A percentile compares a stretch with the other conserved stretches of the same genome.
phyloP scores from a whole-genome alignment of 2,329 filamentous ascomycete genomes.

The Colletotrichum orbiculare region DNA sequence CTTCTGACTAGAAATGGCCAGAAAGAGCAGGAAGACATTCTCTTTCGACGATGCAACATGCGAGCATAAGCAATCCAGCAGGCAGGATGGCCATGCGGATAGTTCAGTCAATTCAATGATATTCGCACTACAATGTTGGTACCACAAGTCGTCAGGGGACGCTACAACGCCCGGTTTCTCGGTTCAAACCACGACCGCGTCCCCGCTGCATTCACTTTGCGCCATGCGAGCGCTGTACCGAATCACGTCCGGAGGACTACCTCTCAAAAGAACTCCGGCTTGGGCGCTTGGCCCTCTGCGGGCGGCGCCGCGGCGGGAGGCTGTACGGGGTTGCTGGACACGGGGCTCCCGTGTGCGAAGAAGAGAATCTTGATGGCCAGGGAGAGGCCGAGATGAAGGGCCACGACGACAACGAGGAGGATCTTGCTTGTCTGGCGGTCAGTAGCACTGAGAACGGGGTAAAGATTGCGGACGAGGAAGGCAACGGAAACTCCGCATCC shows the following conservation, averaged over 20 bases:
- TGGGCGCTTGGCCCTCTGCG: slow-evolving; percentile 29
- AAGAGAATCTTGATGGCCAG: slow-evolving; percentile 97
- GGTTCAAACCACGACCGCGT: neutral
- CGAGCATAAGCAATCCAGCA: too few species aligned
- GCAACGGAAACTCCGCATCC: slow-evolving; percentile 85
- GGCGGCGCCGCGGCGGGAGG: slow-evolving; percentile 26
- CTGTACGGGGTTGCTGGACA: slow-evolving; percentile 27
- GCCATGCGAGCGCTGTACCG: too few species aligned
- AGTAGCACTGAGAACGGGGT: slow-evolving; percentile 91
- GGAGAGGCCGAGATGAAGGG: slow-evolving; percentile 87
- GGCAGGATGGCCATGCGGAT: neutral
- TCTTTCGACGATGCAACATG: too few species aligned
- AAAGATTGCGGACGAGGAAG: slow-evolving; percentile 87
- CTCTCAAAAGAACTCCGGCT: slow-evolving; percentile 26
- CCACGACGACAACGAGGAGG: slow-evolving; percentile 84
- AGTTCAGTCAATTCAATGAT: slow-evolving; percentile 24
- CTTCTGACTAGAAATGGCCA: too few species aligned
- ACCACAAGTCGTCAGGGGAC: slow-evolving; percentile 17
- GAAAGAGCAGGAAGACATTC: too few species aligned
- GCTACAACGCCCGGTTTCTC: neutral
- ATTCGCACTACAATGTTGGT: slow-evolving; percentile 33
- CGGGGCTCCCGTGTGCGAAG: slow-evolving; percentile 83
- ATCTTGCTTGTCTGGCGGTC: slow-evolving; percentile 93
- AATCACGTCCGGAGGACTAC: neutral
- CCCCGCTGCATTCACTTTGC: too few species aligned